A percentile compares a stretch with the other conserved stretches of the same genome.
Conservation (phyloP, 202 grass and related monocot genomes). For the Alloteropsis angusta region DNA sequence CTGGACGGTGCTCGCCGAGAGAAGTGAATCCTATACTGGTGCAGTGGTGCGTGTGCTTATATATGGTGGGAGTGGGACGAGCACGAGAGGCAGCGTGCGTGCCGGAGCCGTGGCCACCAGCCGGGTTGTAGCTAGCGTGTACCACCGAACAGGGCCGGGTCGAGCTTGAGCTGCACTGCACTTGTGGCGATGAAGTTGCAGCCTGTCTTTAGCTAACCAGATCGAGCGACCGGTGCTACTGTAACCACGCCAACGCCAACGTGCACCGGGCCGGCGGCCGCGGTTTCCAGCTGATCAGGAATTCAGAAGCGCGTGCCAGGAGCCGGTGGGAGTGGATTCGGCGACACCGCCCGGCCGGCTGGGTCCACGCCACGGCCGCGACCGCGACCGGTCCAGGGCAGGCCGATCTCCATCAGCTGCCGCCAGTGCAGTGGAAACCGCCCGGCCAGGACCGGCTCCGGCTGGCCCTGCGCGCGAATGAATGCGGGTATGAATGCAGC, state of each 20-base stretch:
- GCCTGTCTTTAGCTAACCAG: background rate
- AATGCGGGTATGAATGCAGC: slow-evolving; percentile 1
- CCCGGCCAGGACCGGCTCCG: background rate
- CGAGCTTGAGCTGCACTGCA: background rate
- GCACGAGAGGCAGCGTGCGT: background rate
- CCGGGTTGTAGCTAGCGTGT: background rate
- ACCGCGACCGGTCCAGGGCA: background rate
- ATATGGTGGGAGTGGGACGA: background rate
- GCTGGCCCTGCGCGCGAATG: background rate
- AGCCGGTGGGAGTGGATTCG: too few species aligned
- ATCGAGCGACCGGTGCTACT: background rate
- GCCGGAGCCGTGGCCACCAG: background rate
- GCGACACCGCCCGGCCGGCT: background rate
- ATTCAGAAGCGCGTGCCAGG: background rate
- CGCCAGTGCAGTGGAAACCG: background rate
- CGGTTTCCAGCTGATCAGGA: background rate
- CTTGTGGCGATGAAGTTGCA: background rate
- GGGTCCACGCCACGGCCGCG: background rate
- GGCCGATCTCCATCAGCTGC: background rate
- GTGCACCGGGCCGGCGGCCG: background rate
- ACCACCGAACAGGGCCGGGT: background rate
- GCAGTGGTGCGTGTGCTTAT: background rate
- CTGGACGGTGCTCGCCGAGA: background rate
- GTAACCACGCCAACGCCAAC: background rate
- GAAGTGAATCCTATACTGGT: background rate